Base-by-base conservation (phyloP, 2,329 filamentous ascomycete species). In the Dothideomycetidae sp. region DNA sequence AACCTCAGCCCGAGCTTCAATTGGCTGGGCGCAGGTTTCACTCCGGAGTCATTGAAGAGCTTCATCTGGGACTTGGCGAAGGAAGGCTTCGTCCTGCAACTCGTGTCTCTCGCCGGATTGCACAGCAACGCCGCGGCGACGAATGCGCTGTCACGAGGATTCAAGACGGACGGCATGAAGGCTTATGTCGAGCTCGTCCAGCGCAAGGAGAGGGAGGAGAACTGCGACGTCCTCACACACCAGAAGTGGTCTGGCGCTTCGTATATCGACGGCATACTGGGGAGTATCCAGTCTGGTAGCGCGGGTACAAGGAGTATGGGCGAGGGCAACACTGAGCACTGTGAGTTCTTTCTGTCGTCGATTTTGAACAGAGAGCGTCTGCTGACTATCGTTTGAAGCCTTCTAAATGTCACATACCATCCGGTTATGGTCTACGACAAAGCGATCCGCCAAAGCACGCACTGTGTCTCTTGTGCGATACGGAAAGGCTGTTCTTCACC, bases 1-100 rank as follows among this genome's bases (percentile, higher is more conserved):
- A 98, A 98, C 63, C 71, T 98, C 2, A 86, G 79, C 3, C 90
- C 90, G 1, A 93, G 83, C 5, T 98, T 98, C 71, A 96, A 98
- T 68, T 98, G 90, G 90, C 90, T 92, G 75, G 76, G 76, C 9
- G 86, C 96, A 55, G 90, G 88, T 18, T 98, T 96, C 61, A 78
- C 73, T 3, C 75, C 85, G 45, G 76, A 75, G 43, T 78, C 79
- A 4, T 70, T 98, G 39, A 84, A 81, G 62, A 84, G 74, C 4
- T 98, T 98, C 58, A 81, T 98, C 50, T 96, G 88, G 88, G 88
- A 96, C 57, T 75, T 98, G 46, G 90, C 86, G 5, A 75, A 78
- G 55, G 81, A 94, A 50, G 88, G 88, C 42, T 78, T 77, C 47
- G 67, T 75, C 15, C 60, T 78, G 39, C 74, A 78, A 57, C 61